A percentile compares a stretch with the other conserved stretches of the same genome.
phyloP scores from a whole-genome alignment of 2,329 filamentous ascomycete genomes.

The Magnaporthiopsis poae region DNA sequence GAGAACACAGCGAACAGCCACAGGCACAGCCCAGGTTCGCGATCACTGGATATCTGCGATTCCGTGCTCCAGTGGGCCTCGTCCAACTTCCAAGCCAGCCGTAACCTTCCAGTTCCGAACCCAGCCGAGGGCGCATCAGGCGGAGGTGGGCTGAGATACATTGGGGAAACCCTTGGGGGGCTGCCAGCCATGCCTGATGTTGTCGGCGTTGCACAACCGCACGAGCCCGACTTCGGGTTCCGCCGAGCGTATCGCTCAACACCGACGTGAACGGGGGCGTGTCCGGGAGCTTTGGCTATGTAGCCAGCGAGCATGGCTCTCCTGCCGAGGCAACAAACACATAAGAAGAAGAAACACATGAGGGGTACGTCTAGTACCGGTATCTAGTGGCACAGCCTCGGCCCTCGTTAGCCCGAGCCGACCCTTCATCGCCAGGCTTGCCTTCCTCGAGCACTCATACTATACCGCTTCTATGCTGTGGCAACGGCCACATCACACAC shows the following conservation, averaged over 20 bases:
- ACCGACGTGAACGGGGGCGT: too few species aligned
- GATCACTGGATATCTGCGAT: neutral
- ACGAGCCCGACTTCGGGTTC: neutral
- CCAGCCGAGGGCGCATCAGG: neutral
- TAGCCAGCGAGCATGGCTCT: too few species aligned
- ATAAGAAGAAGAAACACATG: too few species aligned
- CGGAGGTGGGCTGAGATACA: too few species aligned
- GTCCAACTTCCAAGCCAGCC: too few species aligned
- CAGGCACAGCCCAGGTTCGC: neutral
- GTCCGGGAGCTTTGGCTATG: too few species aligned
- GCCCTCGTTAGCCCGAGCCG: neutral
- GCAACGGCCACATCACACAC: neutral
- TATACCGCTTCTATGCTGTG: neutral
- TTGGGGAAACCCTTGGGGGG: neutral
- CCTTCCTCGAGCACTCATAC: neutral
- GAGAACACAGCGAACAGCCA: too few species aligned
- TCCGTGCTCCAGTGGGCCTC: too few species aligned
- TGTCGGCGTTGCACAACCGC: neutral
- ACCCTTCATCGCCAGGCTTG: neutral
- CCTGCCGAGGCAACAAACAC: too few species aligned
- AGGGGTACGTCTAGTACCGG: too few species aligned
- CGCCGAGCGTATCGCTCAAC: too few species aligned
- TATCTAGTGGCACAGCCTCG: neutral
- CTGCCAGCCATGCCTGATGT: neutral
- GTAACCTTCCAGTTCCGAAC: neutral